Evolutionary conservation across 768 basidiomycete species (phyloP), one percentile per base, ranked within the genome.

Genomic region (Clitopilus hobsonii): DNA sequence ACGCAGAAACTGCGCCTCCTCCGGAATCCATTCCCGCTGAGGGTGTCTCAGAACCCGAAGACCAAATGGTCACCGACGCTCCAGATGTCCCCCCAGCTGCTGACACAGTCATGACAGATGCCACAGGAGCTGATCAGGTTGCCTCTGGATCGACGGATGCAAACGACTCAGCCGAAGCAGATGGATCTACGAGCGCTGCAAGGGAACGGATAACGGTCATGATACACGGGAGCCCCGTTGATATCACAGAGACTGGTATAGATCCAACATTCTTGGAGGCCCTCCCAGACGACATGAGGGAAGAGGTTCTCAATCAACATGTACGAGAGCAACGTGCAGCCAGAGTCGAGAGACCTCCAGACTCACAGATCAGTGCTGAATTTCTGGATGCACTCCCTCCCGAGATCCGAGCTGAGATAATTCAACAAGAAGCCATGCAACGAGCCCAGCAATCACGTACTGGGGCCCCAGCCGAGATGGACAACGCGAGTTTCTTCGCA

Each of bases 221-320:
- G 72, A 92, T 99, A 52, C 91, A 94, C 68, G 97, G 97, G 51
- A 91, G 84, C 59, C 78, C 86, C 6, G 92, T 98, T 24, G 97
- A 99, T 66, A 99, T 99, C 67, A 99, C 97, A 2, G 94, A 98
- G 63, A 96, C 94, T 30, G 97, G 97, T 4, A 98, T 99, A 65
- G 97, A 99, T 67, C 93, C 95, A 1, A 94, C 93, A 5, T 99
- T 99, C 81, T 75, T 99, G 55, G 94, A 98, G 71, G 97, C 97
- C 23, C 74, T 99, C 7, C 97, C 97, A 0, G 97, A 99, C 65
- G 96, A 98, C 60, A 98, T 99, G 89, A 85, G 97, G 51, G 96
- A 97, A 66, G 97, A 99, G 66, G 94, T 99, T 29, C 79, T 99
- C 52, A 94, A 95, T 63, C 97, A 99, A 65, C 96, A 99, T 65